Conservation (phyloP, 164 flowering plant genomes). For the Tetrastigma voinierianum region DNA sequence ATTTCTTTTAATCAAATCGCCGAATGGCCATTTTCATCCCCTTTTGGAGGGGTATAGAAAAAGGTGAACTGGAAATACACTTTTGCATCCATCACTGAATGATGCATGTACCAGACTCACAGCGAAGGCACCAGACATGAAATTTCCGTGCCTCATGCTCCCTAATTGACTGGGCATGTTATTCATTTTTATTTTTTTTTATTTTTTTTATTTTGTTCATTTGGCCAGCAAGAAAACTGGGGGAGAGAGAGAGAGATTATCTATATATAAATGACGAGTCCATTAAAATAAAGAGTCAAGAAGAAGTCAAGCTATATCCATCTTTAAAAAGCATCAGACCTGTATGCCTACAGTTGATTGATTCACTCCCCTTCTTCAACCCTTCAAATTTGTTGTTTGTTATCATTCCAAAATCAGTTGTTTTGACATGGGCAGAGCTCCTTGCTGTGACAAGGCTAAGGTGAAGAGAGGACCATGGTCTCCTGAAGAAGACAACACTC, state of each 20-base stretch:
- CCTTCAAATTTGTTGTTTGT: background rate
- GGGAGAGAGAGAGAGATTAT: background rate
- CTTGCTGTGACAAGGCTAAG: constrained; percentile 79
- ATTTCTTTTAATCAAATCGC: no score
- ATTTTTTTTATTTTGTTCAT: background rate
- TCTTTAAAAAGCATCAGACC: constrained; percentile 5
- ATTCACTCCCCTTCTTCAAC: constrained; percentile 3
- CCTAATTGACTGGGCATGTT: constrained; percentile 20
- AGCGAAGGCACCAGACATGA: background rate
- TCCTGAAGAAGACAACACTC: constrained; percentile 66
- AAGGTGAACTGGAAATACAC: no score
- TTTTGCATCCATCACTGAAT: no score
- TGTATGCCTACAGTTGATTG: background rate
- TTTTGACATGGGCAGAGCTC: constrained; percentile 65
- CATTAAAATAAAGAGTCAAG: background rate
- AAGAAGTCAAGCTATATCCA: constrained; percentile 15
- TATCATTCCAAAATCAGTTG: background rate
- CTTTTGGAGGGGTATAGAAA: no score
- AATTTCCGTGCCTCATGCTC: constrained; percentile 5
- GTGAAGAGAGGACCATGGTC: constrained; percentile 91
- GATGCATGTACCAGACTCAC: no score
- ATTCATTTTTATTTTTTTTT: no score
- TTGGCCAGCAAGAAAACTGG: background rate
- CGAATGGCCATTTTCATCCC: no score
- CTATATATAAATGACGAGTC: no score